These are phyloP conservation scores for Talaromyces amestolkiae DNA, from an alignment of 2,329 filamentous ascomycete species.

Conservation along the genomic window DNA sequence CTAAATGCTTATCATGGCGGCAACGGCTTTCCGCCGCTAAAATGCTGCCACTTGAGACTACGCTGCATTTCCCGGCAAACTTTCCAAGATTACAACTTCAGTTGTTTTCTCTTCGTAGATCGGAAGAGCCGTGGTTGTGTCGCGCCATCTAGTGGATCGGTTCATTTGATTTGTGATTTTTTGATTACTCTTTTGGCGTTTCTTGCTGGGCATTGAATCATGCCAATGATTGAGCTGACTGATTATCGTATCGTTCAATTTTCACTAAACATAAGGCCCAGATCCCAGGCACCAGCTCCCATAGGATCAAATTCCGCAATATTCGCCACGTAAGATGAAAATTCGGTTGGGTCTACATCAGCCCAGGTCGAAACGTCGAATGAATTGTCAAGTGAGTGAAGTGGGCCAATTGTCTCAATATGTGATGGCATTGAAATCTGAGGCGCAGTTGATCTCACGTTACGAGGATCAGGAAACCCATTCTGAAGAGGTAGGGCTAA, in stretches of 20 bases:
- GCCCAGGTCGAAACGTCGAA: background rate
- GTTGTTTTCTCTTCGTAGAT: too few species aligned
- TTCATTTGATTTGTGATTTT: too few species aligned
- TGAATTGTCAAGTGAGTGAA: background rate
- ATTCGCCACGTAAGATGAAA: background rate
- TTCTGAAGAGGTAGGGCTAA: constrained; percentile 2
- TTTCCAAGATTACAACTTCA: too few species aligned
- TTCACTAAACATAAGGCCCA: background rate
- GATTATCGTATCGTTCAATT: background rate
- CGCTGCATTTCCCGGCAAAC: too few species aligned
- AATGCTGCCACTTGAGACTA: background rate
- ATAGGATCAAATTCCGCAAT: background rate
- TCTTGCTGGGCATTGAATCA: too few species aligned
- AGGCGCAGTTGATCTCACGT: background rate
- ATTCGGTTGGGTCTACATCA: background rate
- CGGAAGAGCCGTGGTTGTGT: too few species aligned
- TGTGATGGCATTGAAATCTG: background rate
- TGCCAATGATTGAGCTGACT: background rate
- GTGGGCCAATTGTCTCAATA: background rate
- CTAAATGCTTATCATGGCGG: background rate
- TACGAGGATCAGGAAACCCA: background rate
- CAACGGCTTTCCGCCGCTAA: background rate
- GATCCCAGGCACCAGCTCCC: background rate
- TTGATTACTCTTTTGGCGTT: background rate
- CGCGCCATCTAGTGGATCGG: too few species aligned